Evolutionary conservation across 1,284 basidiomycete species (phyloP).

Genomic region (Marasmius tenuissimus): DNA sequence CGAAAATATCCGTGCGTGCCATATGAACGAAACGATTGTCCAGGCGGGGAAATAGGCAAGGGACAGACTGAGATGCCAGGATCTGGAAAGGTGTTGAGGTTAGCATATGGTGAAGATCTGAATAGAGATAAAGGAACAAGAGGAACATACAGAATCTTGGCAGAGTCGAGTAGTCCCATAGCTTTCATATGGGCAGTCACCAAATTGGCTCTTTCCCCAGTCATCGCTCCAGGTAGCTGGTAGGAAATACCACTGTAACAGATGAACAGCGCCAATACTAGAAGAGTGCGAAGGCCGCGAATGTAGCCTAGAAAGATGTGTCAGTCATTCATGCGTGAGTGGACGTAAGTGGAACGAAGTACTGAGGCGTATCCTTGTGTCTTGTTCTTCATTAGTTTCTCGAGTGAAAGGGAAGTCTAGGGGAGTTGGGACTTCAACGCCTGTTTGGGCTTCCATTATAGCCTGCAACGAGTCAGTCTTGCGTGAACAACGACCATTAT

Average conservation of each 20-base stretch:
- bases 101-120: background rate
- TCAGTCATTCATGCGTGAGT: conserved; percentile 6
- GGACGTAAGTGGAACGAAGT: conserved; percentile 22
- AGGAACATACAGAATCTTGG: conserved; percentile 54
- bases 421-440: conserved; percentile 49
- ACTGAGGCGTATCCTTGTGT: conserved; percentile 56
- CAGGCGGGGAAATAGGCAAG: conserved; percentile 64
- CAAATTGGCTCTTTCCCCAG: conserved; percentile 58
- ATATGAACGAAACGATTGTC: conserved; percentile 62
- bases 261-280: conserved; percentile 64
- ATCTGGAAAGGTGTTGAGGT: conserved; percentile 37
- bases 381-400: conserved; percentile 63
- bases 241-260: conserved; percentile 70
- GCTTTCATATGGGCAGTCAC: conserved; percentile 70
- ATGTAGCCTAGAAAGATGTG: conserved; percentile 48
- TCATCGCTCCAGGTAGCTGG: conserved; percentile 68
- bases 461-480: conserved; percentile 39
- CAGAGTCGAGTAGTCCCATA: conserved; percentile 71
- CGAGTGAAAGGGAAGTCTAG: conserved; percentile 73
- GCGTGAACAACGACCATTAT: background rate
- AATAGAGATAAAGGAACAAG: background rate
- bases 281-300: conserved; percentile 56
- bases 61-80: conserved; percentile 58
- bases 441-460: conserved; percentile 66
- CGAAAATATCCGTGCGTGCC: conserved; percentile 66